Evolutionary conservation across 2,329 filamentous ascomycete species (phyloP).

Genomic region (Verticillium zaregamsianum): DNA sequence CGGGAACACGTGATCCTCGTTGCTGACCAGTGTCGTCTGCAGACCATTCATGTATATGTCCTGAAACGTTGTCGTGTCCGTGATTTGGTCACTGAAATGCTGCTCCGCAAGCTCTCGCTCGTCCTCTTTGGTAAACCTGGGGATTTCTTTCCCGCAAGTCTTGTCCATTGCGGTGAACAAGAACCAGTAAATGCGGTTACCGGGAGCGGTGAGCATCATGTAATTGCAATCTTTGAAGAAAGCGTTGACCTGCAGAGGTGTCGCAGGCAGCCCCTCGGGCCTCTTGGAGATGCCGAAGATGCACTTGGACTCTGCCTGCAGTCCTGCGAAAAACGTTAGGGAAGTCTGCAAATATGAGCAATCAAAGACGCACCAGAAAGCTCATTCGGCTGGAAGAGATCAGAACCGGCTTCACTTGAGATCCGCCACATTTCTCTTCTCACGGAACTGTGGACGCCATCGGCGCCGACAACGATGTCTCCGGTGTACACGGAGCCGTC

Average conservation of each 20-base stretch:
- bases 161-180: conserved; percentile 24
- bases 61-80: conserved; percentile 20
- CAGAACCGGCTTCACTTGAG: conserved; percentile 15
- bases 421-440: conserved; percentile 24
- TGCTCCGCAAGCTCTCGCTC: conserved; percentile 19
- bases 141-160: conserved; percentile 25
- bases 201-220: conserved; percentile 25
- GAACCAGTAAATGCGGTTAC: conserved; percentile 30
- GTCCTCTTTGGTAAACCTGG: conserved; percentile 25
- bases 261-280: neutral
- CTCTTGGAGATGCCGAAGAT: conserved; percentile 32
- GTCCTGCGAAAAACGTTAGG: neutral
- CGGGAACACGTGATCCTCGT: conserved; percentile 28
- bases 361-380: conserved; percentile 4
- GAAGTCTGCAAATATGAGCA: neutral
- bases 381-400: conserved; percentile 17
- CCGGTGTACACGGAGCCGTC: conserved; percentile 25
- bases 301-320: conserved; percentile 17
- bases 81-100: conserved; percentile 15
- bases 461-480: conserved; percentile 31
- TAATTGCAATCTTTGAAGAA: conserved; percentile 16
- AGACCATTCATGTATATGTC: conserved; percentile 23
- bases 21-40: conserved; percentile 18
- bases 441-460: conserved; percentile 35
- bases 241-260: neutral